Conservation (phyloP, 2,329 filamentous ascomycete genomes). For the Scedosporium boydii region DNA sequence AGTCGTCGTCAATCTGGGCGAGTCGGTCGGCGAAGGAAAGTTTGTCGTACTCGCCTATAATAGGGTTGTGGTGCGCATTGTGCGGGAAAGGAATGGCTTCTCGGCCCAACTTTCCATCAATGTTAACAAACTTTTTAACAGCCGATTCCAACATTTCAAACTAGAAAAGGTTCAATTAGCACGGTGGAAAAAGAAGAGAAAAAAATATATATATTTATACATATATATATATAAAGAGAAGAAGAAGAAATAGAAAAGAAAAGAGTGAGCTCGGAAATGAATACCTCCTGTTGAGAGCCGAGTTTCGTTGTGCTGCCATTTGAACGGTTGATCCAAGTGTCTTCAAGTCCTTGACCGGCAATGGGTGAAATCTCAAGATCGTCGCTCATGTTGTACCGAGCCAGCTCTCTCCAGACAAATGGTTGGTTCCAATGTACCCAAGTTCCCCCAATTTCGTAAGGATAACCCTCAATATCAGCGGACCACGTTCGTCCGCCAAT, state of each 20-base stretch:
- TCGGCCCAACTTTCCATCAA: conserved; percentile 30
- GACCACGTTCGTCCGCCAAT: conserved; percentile 39
- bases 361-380: conserved; percentile 15
- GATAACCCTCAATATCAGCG: conserved; percentile 30
- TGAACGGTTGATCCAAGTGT: no score
- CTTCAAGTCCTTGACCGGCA: no score
- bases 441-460: conserved; percentile 38
- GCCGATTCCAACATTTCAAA: conserved; percentile 19
- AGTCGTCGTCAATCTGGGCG: conserved; percentile 24
- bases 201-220: no score
- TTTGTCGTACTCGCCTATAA: conserved; percentile 24
- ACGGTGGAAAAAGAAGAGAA: no score
- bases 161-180: no score
- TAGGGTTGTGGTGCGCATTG: conserved; percentile 20
- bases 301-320: no score
- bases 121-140: conserved; percentile 30
- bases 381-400: conserved; percentile 32
- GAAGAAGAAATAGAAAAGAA: no score
- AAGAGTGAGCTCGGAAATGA: no score
- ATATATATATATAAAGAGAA: no score
- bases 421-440: conserved; percentile 32
- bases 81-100: conserved; percentile 30
- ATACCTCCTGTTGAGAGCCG: no score
- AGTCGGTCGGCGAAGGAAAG: conserved; percentile 32
- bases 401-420: conserved; percentile 32